Conservation (phyloP, 2,329 filamentous ascomycete genomes). For the Mycosphaerella arachidis region DNA sequence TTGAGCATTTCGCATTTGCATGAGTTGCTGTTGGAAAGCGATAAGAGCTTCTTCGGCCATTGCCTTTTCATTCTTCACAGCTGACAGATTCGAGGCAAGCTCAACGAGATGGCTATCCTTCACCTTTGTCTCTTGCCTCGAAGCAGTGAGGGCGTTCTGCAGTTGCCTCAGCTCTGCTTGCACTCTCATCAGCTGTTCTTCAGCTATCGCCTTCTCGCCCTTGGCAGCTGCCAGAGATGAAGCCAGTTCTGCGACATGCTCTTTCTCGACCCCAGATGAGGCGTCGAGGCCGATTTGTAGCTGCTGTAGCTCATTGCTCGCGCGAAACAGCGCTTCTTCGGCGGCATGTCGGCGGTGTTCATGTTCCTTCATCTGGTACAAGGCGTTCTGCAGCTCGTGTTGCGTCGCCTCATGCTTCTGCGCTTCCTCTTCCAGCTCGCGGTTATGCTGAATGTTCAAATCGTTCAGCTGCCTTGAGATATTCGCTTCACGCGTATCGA, state of each 20-base stretch:
- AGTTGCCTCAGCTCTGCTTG: background rate
- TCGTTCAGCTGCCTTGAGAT: slow-evolving; percentile 17
- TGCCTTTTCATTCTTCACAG: background rate
- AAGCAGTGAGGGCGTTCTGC: background rate
- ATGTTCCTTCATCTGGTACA: slow-evolving; percentile 17
- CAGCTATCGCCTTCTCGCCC: slow-evolving; percentile 6
- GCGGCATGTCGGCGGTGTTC: slow-evolving; percentile 7
- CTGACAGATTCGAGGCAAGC: background rate
- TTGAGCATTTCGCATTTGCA: background rate
- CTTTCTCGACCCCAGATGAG: background rate
- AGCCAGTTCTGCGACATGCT: slow-evolving; percentile 4
- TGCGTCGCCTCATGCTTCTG: slow-evolving; percentile 23
- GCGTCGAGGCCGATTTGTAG: slow-evolving; percentile 1
- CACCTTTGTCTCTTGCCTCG: background rate
- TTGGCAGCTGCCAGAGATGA: slow-evolving; percentile 2
- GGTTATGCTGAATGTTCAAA: slow-evolving; percentile 20
- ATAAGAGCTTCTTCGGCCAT: background rate
- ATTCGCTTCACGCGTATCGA: slow-evolving; percentile 31
- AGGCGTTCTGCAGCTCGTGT: slow-evolving; percentile 16
- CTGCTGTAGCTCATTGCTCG: slow-evolving; percentile 4
- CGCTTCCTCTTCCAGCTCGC: slow-evolving; percentile 23
- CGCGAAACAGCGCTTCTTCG: slow-evolving; percentile 2
- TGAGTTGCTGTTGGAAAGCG: slow-evolving; percentile 1
- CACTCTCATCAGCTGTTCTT: background rate
- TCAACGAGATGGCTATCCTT: slow-evolving; percentile 1